Percentiles rank a stretch among this genome's conserved stretches.
phyloP scores from a whole-genome alignment of 352 stramenopile genomes.

The Globisporangium solare region DNA sequence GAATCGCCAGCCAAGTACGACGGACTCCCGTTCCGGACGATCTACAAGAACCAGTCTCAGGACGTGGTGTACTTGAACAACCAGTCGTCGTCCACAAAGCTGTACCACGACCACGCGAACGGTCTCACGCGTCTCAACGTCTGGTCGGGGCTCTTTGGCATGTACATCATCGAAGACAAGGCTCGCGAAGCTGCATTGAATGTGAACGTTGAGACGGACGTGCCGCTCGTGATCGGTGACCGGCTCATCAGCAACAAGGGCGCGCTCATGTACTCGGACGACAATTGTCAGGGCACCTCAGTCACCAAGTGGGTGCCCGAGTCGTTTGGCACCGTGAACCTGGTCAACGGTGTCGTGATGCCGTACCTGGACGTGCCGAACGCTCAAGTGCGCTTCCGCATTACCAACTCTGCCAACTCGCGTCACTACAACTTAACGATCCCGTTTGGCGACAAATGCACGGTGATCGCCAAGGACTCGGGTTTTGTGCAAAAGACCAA shows the following conservation, averaged over 20 bases:
- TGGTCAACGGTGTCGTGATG: conserved; percentile 26
- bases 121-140: conserved; percentile 60
- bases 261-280: conserved; percentile 61
- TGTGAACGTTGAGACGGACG: conserved; percentile 49
- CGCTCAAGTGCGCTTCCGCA: no score
- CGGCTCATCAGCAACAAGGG: conserved; percentile 46
- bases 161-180: conserved; percentile 58
- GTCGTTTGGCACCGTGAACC: conserved; percentile 57
- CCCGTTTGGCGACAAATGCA: no score
- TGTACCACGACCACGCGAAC: conserved; percentile 74
- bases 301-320: conserved; percentile 55
- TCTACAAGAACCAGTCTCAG: conserved; percentile 66
- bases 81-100: conserved; percentile 58
- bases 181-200: conserved; percentile 42
- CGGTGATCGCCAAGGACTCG: no score
- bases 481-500: no score
- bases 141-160: conserved; percentile 53
- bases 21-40: conserved; percentile 43
- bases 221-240: conserved; percentile 52
- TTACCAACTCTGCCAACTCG: no score
- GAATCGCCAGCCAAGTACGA: conserved; percentile 63
- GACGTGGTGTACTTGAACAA: conserved; percentile 60
- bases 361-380: no score
- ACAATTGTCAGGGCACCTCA: conserved; percentile 37
- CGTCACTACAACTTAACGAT: no score